Base-by-base conservation (phyloP, 345 rosid genomes). In the Clausena lansium region DNA sequence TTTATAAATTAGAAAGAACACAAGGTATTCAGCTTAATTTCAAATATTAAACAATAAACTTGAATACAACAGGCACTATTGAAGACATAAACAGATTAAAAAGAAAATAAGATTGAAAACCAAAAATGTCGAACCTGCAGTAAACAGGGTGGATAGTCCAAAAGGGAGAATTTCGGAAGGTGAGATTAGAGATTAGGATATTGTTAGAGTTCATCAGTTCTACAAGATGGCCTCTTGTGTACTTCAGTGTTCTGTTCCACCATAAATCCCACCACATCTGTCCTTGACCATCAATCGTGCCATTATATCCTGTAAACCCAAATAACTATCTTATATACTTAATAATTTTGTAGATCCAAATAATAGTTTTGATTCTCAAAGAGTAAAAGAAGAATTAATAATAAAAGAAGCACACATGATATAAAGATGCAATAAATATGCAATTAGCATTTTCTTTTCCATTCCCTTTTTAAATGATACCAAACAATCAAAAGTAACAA, bases 181-280 rank as follows among this genome's bases (percentile, higher is more conserved):
- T 93, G 63, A 96, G 95, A 75, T 96, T 92, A 52, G 97, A 90
- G 80, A 96, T 91, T 70, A 94, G 94, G 67, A 97, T 70, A 77
- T 91, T 83, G 24, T 68, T 82, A 62, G 98, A 97, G 88, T 90
- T 94, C 91, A 87, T 88, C 54, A 97, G 74, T 76, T 97, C 99
- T 22, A 97, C 76, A 28, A 97, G 93, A 82, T 92, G 99, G 72
- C 99, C 99, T 87, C 99, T 93, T 36, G 98, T 97, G 80, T 90
- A 89, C 74, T 87, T 80, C 85, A 97, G 65, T 47, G 95, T 97
- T 85, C 91, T 88, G 81, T 94, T 97, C 99, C 99, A 92, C 99
- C 99, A 96, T 79, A 91, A 83, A 19, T 94, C 98, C 99, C 98
- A 96, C 99, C 98, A 97, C 94, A 93, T 94, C 77, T 82, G 90